A percentile compares a stretch with the other conserved stretches of the same genome.
Conservation (phyloP, 495 filamentous ascomycete species). For the Acidomyces sp. region DNA sequence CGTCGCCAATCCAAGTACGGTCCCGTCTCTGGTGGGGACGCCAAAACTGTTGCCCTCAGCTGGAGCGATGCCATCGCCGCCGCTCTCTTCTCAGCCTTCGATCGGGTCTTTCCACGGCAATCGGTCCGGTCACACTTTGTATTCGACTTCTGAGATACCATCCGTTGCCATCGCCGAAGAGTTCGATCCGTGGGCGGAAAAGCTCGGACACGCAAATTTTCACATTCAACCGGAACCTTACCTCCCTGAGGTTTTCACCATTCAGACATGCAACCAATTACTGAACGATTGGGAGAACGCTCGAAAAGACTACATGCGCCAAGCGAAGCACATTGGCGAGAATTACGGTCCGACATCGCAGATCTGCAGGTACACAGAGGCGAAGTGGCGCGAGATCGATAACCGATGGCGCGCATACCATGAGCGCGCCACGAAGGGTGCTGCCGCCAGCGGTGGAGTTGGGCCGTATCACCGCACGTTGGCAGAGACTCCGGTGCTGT, state of each 20-base stretch:
- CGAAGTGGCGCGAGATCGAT: conserved; percentile 75
- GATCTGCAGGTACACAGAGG: conserved; percentile 65
- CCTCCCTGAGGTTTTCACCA: conserved; percentile 43
- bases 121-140: conserved; percentile 29
- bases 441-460: too few species aligned
- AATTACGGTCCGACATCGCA: conserved; percentile 77
- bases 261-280: conserved; percentile 51
- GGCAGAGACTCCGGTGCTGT: conserved; percentile 36
- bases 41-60: conserved; percentile 33
- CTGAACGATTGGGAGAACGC: conserved; percentile 70
- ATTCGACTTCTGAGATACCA: conserved; percentile 45
- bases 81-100: conserved; percentile 68
- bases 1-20: conserved; percentile 35
- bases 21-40: conserved; percentile 31
- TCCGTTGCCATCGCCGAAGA: conserved; percentile 49
- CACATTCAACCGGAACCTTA: conserved; percentile 77
- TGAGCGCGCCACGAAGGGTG: conserved; percentile 42
- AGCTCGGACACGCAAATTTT: conserved; percentile 84
- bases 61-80: conserved; percentile 51
- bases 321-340: conserved; percentile 70
- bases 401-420: conserved; percentile 53
- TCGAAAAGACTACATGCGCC: conserved; percentile 66
- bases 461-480: conserved; percentile 19
- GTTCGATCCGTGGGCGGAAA: conserved; percentile 66
- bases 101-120: conserved; percentile 52